Conservation (phyloP, 305 asterid species). For the Fraxinus sp. region DNA sequence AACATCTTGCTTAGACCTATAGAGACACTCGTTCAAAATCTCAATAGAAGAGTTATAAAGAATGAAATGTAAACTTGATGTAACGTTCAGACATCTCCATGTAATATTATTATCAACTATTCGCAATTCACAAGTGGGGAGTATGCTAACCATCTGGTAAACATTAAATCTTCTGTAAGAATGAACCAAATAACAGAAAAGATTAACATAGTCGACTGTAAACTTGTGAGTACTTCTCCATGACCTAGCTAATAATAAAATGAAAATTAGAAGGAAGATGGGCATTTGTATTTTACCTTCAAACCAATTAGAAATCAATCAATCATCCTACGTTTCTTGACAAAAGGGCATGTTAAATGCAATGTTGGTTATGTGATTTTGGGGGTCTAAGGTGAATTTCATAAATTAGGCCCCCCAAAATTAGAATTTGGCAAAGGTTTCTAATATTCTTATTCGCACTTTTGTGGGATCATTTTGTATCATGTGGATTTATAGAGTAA, state of each 20-base stretch:
- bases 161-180: neutral
- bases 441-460: too few relatives aligned
- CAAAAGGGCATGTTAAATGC: slow-evolving; percentile 41
- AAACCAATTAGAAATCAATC: neutral
- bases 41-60: too few relatives aligned
- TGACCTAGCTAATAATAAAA: neutral
- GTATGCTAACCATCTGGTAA: neutral
- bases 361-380: too few relatives aligned
- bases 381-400: too few relatives aligned
- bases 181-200: neutral
- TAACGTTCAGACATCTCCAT: neutral
- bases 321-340: slow-evolving; percentile 29
- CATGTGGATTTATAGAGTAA: too few relatives aligned
- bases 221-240: neutral
- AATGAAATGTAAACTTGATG: neutral
- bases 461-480: too few relatives aligned
- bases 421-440: too few relatives aligned
- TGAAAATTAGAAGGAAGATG: neutral
- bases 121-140: neutral
- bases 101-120: too few relatives aligned
- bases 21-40: neutral
- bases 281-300: neutral
- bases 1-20: neutral
- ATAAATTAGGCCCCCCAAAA: too few relatives aligned
- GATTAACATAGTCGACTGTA: neutral